Evolutionary conservation across 176 grass and related monocot genomes (phyloP).

Genomic region (Musa itinerans): DNA sequence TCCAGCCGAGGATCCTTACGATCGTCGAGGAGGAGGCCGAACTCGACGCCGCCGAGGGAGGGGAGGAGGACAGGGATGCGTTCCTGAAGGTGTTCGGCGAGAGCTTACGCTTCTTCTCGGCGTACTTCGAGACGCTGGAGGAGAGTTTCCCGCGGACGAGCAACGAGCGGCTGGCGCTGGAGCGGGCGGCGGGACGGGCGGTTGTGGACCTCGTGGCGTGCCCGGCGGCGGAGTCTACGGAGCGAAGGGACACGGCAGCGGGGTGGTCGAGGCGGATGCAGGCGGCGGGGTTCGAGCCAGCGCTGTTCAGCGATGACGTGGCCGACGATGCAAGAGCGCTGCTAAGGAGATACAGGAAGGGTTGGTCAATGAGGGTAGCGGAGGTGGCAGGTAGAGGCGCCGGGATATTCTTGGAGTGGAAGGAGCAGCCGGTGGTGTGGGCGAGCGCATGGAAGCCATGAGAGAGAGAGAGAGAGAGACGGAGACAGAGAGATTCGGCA

Average conservation of each 20-base stretch:
- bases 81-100: conserved; percentile 88
- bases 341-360: conserved; percentile 73
- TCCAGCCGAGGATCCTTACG: conserved; percentile 63
- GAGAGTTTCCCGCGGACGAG: conserved; percentile 77
- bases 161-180: conserved; percentile 49
- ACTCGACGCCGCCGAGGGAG: conserved; percentile 10
- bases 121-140: conserved; percentile 80
- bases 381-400: conserved; percentile 29
- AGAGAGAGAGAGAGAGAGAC: background rate
- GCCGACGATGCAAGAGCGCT: conserved; percentile 69
- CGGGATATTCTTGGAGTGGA: conserved; percentile 37
- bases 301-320: conserved; percentile 78
- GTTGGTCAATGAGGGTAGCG: conserved; percentile 70
- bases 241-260: conserved; percentile 1
- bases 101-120: conserved; percentile 74
- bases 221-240: background rate
- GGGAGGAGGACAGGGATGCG: conserved; percentile 41
- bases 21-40: conserved; percentile 68
- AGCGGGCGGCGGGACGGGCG: background rate
- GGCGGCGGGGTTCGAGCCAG: conserved; percentile 50
- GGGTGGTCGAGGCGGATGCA: conserved; percentile 55
- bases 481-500: no score
- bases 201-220: background rate
- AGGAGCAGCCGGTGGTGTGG: background rate
- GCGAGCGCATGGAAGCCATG: conserved; percentile 27